These are phyloP conservation scores for Berkeleyomyces rouxiae DNA, from an alignment of 2,329 filamentous ascomycete genomes.

Conservation along the genomic window DNA sequence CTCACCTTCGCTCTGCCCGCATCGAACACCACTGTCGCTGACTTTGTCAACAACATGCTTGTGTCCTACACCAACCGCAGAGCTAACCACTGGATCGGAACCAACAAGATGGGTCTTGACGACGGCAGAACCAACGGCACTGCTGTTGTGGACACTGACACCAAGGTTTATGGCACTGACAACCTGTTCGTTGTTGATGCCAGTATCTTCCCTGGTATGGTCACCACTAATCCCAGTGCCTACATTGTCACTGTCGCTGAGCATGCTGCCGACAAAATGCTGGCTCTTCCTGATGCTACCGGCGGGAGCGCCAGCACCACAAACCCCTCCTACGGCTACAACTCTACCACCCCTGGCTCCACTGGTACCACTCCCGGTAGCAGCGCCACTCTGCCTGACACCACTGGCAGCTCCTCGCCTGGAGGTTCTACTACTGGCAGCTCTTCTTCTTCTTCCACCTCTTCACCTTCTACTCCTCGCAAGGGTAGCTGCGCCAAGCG, in stretches of 20 bases:
- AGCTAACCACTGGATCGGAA: conserved; percentile 39
- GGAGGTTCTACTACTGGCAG: not conserved
- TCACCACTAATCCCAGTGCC: conserved; percentile 50
- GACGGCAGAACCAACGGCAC: conserved; percentile 35
- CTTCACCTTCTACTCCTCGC: not conserved
- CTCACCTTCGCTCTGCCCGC: conserved; percentile 37
- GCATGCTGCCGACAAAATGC: conserved; percentile 30
- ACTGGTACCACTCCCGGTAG: not conserved
- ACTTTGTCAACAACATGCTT: conserved; percentile 33
- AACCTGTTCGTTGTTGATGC: conserved; percentile 54
- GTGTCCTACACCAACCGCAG: conserved; percentile 26
- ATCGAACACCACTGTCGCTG: conserved; percentile 33
- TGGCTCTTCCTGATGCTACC: conserved; percentile 9
- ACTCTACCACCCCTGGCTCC: not conserved
- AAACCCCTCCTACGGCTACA: not conserved
- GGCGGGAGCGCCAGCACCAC: not conserved
- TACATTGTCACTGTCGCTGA: conserved; percentile 49
- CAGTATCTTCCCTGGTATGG: conserved; percentile 51
- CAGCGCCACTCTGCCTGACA: not conserved
- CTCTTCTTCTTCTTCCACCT: not conserved
- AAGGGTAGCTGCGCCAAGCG: not conserved
- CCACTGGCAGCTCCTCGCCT: not conserved
- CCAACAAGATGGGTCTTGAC: conserved; percentile 42
- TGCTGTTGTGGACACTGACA: conserved; percentile 45
- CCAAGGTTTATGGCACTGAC: conserved; percentile 49